A percentile compares a stretch with the other conserved stretches of the same genome.
Evolutionary conservation across 2,329 filamentous ascomycete species (phyloP).

Genomic region (Rhytidhysteron rufulum): DNA sequence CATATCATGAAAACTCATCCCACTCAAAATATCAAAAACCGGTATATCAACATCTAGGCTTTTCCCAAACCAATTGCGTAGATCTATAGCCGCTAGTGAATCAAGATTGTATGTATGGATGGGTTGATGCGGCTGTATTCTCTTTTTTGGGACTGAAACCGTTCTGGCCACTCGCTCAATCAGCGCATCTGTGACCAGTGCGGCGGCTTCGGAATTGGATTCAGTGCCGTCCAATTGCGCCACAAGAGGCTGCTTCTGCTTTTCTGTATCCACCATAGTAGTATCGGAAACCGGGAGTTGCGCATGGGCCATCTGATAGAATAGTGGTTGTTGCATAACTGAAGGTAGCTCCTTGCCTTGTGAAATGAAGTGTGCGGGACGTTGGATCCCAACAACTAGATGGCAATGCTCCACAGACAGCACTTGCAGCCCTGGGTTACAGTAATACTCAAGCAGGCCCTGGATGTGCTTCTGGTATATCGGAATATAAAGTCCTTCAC

Average conservation of each 20-base stretch:
- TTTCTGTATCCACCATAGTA: not conserved
- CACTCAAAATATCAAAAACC: constrained; percentile 6
- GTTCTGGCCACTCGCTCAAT: not conserved
- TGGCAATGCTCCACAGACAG: not conserved
- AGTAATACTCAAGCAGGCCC: constrained; percentile 4
- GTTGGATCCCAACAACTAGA: constrained; percentile 1
- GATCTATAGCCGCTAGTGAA: constrained; percentile 10
- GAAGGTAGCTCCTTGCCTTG: not conserved
- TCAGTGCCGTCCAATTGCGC: not conserved
- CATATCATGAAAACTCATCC: not conserved
- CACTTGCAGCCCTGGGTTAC: constrained; percentile 1
- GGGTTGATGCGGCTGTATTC: not conserved
- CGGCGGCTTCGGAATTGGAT: not conserved
- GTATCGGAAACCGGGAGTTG: not conserved
- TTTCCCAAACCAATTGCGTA: constrained; percentile 9
- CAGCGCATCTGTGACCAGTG: not conserved
- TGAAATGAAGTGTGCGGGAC: not conserved
- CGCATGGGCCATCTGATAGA: not conserved
- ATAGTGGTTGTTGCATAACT: not conserved
- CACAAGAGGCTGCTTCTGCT: not conserved
- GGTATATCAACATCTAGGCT: constrained; percentile 6
- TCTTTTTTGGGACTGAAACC: not conserved
- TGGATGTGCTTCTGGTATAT: constrained; percentile 3
- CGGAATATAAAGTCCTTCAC: not conserved
- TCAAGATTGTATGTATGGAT: constrained; percentile 5